Conservation (phyloP, 2,329 filamentous ascomycete genomes). For the Akanthomyces lecanii region DNA sequence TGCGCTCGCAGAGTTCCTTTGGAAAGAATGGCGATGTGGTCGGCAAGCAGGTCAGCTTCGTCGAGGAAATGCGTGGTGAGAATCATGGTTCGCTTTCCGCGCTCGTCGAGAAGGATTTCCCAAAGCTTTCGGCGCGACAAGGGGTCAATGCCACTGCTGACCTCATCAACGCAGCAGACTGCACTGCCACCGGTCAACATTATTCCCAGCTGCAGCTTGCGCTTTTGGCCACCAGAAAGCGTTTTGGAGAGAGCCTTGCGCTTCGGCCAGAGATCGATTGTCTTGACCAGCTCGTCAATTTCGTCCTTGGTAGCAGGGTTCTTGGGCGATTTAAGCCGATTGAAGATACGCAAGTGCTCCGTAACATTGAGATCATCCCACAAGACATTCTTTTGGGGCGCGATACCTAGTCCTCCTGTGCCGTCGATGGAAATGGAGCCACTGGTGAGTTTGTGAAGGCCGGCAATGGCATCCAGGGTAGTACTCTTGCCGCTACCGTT, state of each 20-base stretch:
- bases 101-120: constrained; percentile 85
- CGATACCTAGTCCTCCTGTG: constrained; percentile 76
- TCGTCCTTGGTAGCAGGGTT: constrained; percentile 53
- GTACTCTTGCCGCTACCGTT: constrained; percentile 92
- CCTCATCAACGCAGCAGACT: constrained; percentile 88
- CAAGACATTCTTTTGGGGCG: constrained; percentile 89
- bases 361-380: constrained; percentile 85
- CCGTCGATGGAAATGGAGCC: constrained; percentile 75
- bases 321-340: constrained; percentile 66
- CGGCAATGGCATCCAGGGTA: constrained; percentile 82
- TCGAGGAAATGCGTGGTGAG: constrained; percentile 92
- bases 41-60: constrained; percentile 83
- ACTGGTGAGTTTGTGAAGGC: constrained; percentile 70
- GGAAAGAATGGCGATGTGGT: constrained; percentile 83
- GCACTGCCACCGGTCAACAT: constrained; percentile 89
- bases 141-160: constrained; percentile 83
- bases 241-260: constrained; percentile 67
- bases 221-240: constrained; percentile 84
- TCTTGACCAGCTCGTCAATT: constrained; percentile 59
- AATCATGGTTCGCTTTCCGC: constrained; percentile 76
- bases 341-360: constrained; percentile 82
- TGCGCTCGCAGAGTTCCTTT: constrained; percentile 77
- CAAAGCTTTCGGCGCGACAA: constrained; percentile 84
- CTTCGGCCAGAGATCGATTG: constrained; percentile 74
- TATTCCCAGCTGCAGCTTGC: constrained; percentile 88